Conservation (phyloP, 225 moss, liverwort and hornwort genomes). For the Anthoceros angustus region DNA sequence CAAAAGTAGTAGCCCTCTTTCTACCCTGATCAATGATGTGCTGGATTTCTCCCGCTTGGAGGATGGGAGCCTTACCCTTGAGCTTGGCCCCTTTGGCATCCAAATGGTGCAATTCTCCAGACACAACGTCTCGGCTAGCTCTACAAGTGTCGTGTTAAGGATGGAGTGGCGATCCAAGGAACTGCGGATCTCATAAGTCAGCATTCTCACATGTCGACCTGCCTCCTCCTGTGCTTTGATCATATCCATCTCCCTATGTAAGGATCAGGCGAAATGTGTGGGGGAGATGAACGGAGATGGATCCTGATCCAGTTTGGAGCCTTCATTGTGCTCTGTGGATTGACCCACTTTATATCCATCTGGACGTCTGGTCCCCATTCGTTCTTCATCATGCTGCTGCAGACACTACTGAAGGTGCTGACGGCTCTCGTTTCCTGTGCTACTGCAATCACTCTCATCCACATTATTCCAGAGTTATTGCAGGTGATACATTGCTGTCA, state of each 20-base stretch:
- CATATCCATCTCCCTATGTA: neutral
- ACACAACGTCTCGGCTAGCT: neutral
- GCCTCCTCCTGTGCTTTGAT: neutral
- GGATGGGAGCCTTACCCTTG: neutral
- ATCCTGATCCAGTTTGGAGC: neutral
- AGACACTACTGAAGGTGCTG: neutral
- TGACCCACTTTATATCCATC: constrained; percentile 1
- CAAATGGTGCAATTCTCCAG: neutral
- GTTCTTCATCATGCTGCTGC: neutral
- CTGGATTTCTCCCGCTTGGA: neutral
- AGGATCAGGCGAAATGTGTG: neutral
- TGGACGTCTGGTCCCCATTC: neutral
- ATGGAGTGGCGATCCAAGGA: neutral
- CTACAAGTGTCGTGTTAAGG: neutral
- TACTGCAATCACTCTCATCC: neutral
- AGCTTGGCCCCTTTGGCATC: neutral
- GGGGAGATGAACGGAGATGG: neutral
- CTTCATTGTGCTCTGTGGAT: neutral
- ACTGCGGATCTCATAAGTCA: neutral
- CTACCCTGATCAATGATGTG: neutral
- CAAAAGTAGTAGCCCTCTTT: neutral
- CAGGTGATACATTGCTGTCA: too few species aligned
- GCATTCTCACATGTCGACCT: neutral
- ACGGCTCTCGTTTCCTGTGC: constrained; percentile 2
- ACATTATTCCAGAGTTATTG: neutral